These are phyloP conservation scores for Zygotorulaspora florentina DNA, from an alignment of 805 yeast species.

Conservation along the genomic window DNA sequence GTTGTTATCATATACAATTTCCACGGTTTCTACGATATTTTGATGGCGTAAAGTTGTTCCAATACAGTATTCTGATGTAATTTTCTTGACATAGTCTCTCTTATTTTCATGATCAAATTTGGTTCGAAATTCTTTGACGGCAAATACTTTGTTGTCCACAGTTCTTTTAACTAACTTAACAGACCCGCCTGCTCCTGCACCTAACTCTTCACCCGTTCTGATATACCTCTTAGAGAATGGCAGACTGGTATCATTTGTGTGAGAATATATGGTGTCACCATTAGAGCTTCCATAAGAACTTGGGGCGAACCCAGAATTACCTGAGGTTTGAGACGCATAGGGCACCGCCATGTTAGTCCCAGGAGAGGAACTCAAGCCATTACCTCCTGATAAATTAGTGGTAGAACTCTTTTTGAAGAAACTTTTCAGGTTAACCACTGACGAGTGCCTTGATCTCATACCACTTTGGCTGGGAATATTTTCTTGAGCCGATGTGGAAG, in stretches of 20 bases:
- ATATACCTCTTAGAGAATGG: constrained; percentile 76
- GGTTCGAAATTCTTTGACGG: constrained; percentile 87
- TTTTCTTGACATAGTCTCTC: constrained; percentile 85
- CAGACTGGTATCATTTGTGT: constrained; percentile 38
- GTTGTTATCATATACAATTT: constrained; percentile 83
- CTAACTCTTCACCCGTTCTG: constrained; percentile 79
- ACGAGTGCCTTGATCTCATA: constrained; percentile 58
- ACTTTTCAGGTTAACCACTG: constrained; percentile 73
- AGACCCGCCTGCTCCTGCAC: constrained; percentile 94
- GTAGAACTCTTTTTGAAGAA: constrained; percentile 53
- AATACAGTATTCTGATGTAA: constrained; percentile 91
- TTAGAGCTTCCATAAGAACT: constrained; percentile 38
- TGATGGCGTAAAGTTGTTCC: constrained; percentile 88
- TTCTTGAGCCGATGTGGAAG: constrained; percentile 33
- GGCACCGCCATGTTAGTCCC: constrained; percentile 18
- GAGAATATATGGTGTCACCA: constrained; percentile 35
- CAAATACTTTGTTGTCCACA: constrained; percentile 69
- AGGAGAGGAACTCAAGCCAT: constrained; percentile 24
- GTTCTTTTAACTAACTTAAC: constrained; percentile 70
- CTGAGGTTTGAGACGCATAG: constrained; percentile 13
- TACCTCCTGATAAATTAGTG: constrained; percentile 10
- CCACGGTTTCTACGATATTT: constrained; percentile 85
- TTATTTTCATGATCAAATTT: constrained; percentile 68
- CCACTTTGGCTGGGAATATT: constrained; percentile 35
- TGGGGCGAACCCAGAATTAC: constrained; percentile 18